Percentiles rank a stretch among this genome's conserved stretches.
Evolutionary conservation across 2,329 filamentous ascomycete species (phyloP).

Genomic region (Verticillium zaregamsianum): DNA sequence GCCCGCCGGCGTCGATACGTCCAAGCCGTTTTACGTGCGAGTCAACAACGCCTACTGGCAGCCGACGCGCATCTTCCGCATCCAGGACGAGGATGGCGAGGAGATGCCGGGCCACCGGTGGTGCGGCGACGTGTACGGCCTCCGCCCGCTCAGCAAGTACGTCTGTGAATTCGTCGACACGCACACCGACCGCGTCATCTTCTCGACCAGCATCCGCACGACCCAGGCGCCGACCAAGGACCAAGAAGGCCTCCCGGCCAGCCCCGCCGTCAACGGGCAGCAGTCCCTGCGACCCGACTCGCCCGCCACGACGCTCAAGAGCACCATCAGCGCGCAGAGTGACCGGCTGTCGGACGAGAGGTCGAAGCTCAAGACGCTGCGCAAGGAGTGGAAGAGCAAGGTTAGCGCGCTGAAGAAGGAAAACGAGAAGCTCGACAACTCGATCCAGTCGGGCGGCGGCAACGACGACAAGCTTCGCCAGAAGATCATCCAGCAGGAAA

Average conservation of each 20-base stretch:
- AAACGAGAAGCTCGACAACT: constrained; percentile 63
- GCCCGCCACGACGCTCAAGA: constrained; percentile 70
- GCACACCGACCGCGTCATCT: constrained; percentile 60
- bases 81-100: constrained; percentile 28
- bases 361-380: constrained; percentile 62
- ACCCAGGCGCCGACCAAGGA: constrained; percentile 42
- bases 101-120: constrained; percentile 46
- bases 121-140: constrained; percentile 67
- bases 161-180: constrained; percentile 73
- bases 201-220: constrained; percentile 69
- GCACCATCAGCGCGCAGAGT: constrained; percentile 70
- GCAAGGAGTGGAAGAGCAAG: constrained; percentile 71
- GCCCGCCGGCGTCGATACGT: constrained; percentile 55
- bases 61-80: constrained; percentile 64
- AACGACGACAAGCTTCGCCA: constrained; percentile 73
- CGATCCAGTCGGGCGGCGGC: constrained; percentile 64
- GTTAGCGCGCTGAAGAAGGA: constrained; percentile 67
- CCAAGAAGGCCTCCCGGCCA: constrained; percentile 28
- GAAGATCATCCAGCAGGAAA: constrained; percentile 70
- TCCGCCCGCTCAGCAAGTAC: constrained; percentile 71
- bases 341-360: constrained; percentile 66
- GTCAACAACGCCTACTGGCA: constrained; percentile 80
- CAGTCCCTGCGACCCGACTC: constrained; percentile 68
- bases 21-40: constrained; percentile 74
- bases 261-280: constrained; percentile 37